Conservation (phyloP, 2,329 filamentous ascomycete genomes). For the Monosporascus sp. region DNA sequence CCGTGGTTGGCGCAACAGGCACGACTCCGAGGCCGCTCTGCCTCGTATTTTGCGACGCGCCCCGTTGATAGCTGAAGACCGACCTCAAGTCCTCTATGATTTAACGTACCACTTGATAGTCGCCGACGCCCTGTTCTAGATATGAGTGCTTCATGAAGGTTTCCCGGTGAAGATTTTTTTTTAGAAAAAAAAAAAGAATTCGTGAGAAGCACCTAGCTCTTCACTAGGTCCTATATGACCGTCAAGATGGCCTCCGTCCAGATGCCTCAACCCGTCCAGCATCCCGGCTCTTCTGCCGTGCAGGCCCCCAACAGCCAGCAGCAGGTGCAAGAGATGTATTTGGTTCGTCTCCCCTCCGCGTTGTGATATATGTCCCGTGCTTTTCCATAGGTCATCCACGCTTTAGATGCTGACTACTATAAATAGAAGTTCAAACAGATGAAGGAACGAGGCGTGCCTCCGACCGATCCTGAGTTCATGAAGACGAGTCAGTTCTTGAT, state of each 20-base stretch:
- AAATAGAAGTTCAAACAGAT: conserved; percentile 80
- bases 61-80: background rate
- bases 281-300: conserved; percentile 55
- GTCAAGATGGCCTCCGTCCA: conserved; percentile 76
- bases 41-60: background rate
- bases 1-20: background rate
- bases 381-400: background rate
- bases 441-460: conserved; percentile 77
- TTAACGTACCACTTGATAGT: conserved; percentile 7
- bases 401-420: conserved; percentile 28
- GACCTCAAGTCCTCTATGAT: background rate
- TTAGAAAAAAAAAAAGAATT: conserved; percentile 14
- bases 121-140: conserved; percentile 16
- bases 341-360: conserved; percentile 36
- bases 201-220: conserved; percentile 14
- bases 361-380: conserved; percentile 3
- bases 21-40: background rate
- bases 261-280: conserved; percentile 62
- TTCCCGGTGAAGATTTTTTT: conserved; percentile 6
- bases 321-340: conserved; percentile 70
- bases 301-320: conserved; percentile 67
- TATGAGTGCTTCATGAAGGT: conserved; percentile 20
- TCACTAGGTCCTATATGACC: conserved; percentile 4
- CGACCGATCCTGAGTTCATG: conserved; percentile 80
- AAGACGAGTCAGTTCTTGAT: conserved; percentile 74